Evolutionary conservation across 306 rosid genomes (phyloP), one percentile per base, ranked within the genome.

Genomic region (Nissolia schottii): DNA sequence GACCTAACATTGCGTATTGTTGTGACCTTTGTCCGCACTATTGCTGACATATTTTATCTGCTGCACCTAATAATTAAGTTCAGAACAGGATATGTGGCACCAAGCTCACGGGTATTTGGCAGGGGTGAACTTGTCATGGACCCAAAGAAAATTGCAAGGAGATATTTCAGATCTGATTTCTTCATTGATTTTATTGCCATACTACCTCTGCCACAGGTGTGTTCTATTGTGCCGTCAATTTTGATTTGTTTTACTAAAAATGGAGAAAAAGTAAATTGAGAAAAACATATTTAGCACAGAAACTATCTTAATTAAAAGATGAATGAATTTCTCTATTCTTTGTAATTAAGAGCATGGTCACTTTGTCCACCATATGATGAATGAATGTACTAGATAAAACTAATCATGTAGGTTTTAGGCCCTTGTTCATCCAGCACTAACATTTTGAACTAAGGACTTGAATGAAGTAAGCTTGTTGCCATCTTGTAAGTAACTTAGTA

Each of bases 121-220:
- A 86, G 96, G 81, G 98, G 98, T 31, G 98, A 94, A 80, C 97
- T 94, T 86, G 97, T 94, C 62, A 94, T 86, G 97, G 95, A 94
- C 77, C 87, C 98, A 23, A 91, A 77, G 71, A 87, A 90, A 87
- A 94, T 94, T 82, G 98, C 96, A 14, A 63, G 60, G 79, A 87
- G 87, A 80, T 91, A 91, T 62, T 13, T 94, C 55, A 85, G 87
- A 86, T 87, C 96, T n/a, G 96, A 94, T 80, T 94, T 94, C 95
- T 91, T 85, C 81, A 85, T 94, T 67, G 98, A 94, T 80, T 85
- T 94, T 59, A 80, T 94, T 79, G 98, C 98, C 50, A 82, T 92
- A 41, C 80, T 94, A 75, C 98, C 98, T 71, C 91, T 94, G 61
- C 98, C 98, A 62, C 98, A 94, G 96, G 98, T 93, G 65, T 38